phyloP scores from a whole-genome alignment of 306 rosid species.

The Ochetophila trinervis region DNA sequence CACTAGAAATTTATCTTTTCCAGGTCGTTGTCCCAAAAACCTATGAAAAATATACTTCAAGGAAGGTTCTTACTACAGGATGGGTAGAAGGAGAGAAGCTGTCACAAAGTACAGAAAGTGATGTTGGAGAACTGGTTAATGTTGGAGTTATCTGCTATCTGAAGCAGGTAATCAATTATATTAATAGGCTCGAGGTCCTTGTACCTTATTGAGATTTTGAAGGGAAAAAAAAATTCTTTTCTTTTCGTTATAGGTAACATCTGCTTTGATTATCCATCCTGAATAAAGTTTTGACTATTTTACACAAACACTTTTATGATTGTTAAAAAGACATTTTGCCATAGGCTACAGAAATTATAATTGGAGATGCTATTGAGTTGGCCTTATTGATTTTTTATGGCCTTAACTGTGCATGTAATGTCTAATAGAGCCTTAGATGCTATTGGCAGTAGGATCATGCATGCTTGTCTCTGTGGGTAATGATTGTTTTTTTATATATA shows the following conservation, averaged over 20 bases:
- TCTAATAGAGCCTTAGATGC: not conserved
- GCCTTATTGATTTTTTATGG: too few species aligned
- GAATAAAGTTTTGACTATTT: too few species aligned
- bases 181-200: not conserved
- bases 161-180: slow-evolving; percentile 62
- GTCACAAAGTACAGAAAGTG: slow-evolving; percentile 94
- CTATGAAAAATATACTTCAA: slow-evolving; percentile 76
- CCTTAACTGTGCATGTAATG: too few species aligned
- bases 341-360: too few species aligned
- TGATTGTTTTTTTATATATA: too few species aligned
- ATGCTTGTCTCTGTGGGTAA: not conserved
- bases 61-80: slow-evolving; percentile 89
- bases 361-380: too few species aligned
- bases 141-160: slow-evolving; percentile 99
- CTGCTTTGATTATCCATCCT: too few species aligned
- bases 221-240: not conserved
- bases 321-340: too few species aligned
- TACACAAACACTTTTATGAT: too few species aligned
- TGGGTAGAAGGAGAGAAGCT: slow-evolving; percentile 96
- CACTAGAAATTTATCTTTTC: slow-evolving; percentile 30
- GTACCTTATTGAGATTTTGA: not conserved
- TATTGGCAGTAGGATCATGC: not conserved
- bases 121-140: slow-evolving; percentile 91
- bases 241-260: too few species aligned
- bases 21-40: slow-evolving; percentile 96